Base-by-base conservation (phyloP, 2,329 filamentous ascomycete species). In the Alternaria rosae region DNA sequence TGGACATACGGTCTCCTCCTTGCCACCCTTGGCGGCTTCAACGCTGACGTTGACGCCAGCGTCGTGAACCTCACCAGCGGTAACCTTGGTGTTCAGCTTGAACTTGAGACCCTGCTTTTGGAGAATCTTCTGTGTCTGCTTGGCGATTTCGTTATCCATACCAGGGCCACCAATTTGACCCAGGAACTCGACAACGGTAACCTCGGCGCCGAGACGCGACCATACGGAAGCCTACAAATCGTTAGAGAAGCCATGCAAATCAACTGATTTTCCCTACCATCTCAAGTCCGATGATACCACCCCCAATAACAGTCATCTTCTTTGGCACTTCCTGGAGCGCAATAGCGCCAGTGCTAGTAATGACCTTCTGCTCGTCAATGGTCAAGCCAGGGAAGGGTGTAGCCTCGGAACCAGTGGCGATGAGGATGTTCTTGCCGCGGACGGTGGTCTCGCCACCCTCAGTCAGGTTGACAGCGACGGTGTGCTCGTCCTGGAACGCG, bases 21-120 rank as follows among this genome's bases (percentile, higher is more conserved):
- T 99, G 79, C 95, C 95, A 75, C 95, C 95, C 87, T 98, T 98
- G 66, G 95, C 91, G 74, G 94, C 88, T 82, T 99, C 95, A 64
- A 97, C 85, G 70, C 92, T 89, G 65, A 99, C 87, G 83, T 91
- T 92, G 75, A 99, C 85, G 70, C 86, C 88, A 64, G 93, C 89
- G 64, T 91, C 91, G 72, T 86, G 89, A 76, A 88, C 89, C 78
- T 98, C 94, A 71, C 95, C 95, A 73, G 89, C 88, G 67, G 90
- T 83, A 68, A 99, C 95, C 88, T 99, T 99, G 77, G 95, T 98
- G 85, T 92, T 91, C 72, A 96, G 89, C 89, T 97, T 97, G 88
- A 99, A 99, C 78, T 97, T 95, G 80, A 99, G 91, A 64, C 94
- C 95, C 85, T 99, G 95, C 87, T 97, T 98, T 80, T 88, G 88